Percentiles rank a stretch among this genome's conserved stretches.
Conservation (phyloP, 2,329 filamentous ascomycete species). For the Stachybotrys chartarum region DNA sequence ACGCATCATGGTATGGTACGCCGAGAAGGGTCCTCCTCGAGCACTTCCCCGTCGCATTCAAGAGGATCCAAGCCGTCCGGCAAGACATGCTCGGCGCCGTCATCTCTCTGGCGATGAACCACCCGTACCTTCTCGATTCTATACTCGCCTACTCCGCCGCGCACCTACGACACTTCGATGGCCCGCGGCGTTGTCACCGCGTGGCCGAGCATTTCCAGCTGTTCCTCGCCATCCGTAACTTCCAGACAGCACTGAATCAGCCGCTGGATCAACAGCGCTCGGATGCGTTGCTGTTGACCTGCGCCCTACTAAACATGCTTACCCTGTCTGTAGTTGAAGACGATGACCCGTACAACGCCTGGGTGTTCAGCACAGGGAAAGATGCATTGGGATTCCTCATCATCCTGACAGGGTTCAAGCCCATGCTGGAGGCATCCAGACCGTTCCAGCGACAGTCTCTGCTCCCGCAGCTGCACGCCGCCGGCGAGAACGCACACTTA, state of each 20-base stretch:
- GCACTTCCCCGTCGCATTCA: conserved; percentile 7
- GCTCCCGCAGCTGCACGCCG: conserved; percentile 8
- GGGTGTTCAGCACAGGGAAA: conserved; percentile 10
- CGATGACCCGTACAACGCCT: conserved; percentile 8
- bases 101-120: conserved; percentile 6
- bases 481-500: conserved; percentile 7
- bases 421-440: conserved; percentile 11
- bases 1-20: conserved; percentile 5
- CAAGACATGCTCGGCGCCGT: conserved; percentile 2
- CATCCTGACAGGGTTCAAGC: conserved; percentile 14
- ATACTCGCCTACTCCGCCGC: conserved; percentile 15
- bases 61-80: conserved; percentile 2
- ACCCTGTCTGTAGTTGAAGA: conserved; percentile 10
- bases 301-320: conserved; percentile 15
- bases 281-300: conserved; percentile 15
- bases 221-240: conserved; percentile 10
- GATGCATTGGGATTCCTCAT: conserved; percentile 13
- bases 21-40: conserved; percentile 9
- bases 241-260: conserved; percentile 10
- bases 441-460: conserved; percentile 10
- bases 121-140: conserved; percentile 12
- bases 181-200: conserved; percentile 1
- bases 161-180: conserved; percentile 11
- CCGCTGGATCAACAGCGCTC: conserved; percentile 10
- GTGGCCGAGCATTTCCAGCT: conserved; percentile 16